phyloP scores from a whole-genome alignment of 805 yeast species.

The Phaffomyces thermotolerans region DNA sequence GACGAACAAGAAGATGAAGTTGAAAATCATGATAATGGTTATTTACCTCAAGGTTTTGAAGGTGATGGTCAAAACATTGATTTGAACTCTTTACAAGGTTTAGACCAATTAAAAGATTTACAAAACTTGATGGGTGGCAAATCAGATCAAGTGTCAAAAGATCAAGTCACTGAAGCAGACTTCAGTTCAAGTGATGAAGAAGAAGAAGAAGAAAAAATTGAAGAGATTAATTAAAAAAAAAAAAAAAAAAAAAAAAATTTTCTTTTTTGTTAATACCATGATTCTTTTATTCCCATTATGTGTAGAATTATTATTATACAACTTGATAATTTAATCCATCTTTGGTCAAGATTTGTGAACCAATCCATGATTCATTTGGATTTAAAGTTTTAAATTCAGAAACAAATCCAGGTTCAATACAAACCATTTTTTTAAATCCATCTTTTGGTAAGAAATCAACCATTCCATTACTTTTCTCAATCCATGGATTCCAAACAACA shows the following conservation, averaged over 20 bases:
- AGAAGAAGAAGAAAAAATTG: constrained; percentile 19
- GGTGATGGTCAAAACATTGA: constrained; percentile 26
- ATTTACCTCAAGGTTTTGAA: constrained; percentile 35
- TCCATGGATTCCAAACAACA: constrained; percentile 99
- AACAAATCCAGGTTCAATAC: constrained; percentile 93
- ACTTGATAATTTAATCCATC: constrained; percentile 60
- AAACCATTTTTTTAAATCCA: constrained; percentile 83
- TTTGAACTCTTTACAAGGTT: constrained; percentile 13
- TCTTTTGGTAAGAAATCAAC: constrained; percentile 80
- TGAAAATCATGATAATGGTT: constrained; percentile 25
- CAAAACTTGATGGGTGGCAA: background rate
- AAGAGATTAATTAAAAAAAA: background rate
- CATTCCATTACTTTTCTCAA: constrained; percentile 72
- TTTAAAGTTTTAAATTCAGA: constrained; percentile 49
- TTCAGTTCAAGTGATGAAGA: constrained; percentile 28
- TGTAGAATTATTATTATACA: too few species aligned
- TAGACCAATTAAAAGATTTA: constrained; percentile 10
- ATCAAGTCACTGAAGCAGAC: constrained; percentile 19
- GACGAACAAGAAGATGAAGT: constrained; percentile 70
- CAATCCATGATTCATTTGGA: constrained; percentile 76
- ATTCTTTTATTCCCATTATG: too few species aligned
- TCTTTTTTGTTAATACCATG: too few species aligned
- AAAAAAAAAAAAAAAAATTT: too few species aligned
- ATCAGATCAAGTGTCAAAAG: background rate
- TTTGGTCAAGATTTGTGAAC: constrained; percentile 49